Base-by-base conservation (phyloP, 1,139 yeast species). In the Zygosaccharomyces sapae region DNA sequence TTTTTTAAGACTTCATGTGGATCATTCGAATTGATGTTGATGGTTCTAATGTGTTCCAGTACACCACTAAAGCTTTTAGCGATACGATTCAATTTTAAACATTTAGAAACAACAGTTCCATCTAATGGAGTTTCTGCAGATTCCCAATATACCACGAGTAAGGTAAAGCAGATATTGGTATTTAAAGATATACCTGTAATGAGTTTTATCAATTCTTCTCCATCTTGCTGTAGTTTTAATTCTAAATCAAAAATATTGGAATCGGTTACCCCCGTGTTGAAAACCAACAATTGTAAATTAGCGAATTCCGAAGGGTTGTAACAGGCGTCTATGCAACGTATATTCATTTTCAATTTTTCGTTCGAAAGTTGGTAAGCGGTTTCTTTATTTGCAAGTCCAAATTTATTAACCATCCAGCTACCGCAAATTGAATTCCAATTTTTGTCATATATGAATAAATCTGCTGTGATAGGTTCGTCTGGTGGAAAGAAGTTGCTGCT, bases 71-170 rank as follows among this genome's bases (percentile, higher is more conserved):
- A 63, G 30, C 54, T 55, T 44, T 53, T 55, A 7, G 58, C 49
- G n/a, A 65, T 60, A 34, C 59, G 56, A 19, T 55, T 54, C 18
- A 63, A 39, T 43, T 63, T 60, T 27, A 62, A 45, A 33, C 47
- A 52, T 27, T 55, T 57, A 7, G 53, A 38, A n/a, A 64, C 58
- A 3, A 53, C 51, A 5, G 40, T 30, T 10, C 53, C 53, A n/a
- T 44, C 27, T 9, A 60, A 45, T 5, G 57, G 55, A 4, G 60
- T 61, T 31, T 67, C 66, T 4, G 64, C 57, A 12, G 71, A 60
- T 38, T 68, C 71, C 74, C 74, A 70, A 47, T 63, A 68, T 3
- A 69, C 49, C 2, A 70, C 50, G 24, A 69, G 22, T 6, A 70
- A 47, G 35, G 64, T 63, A 47, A 70, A 65, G 43, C 62, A 61